Evolutionary conservation across 306 rosid species (phyloP).

Genomic region (Parietaria judaica): DNA sequence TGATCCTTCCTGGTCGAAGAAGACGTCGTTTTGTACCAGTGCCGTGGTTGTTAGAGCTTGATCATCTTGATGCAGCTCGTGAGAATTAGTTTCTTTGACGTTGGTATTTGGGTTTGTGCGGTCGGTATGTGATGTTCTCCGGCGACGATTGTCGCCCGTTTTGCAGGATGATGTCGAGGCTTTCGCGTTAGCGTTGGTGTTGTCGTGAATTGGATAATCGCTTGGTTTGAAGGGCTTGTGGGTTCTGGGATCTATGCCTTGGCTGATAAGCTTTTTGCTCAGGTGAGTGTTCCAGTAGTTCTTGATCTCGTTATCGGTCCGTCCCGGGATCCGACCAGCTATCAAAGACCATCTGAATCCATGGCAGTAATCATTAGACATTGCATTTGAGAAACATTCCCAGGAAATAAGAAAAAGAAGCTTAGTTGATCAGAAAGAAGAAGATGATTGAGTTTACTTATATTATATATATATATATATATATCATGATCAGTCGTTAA

Average conservation of each 20-base stretch:
- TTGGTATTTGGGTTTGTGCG: too few species aligned
- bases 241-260: conserved; percentile 89
- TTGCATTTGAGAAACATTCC: too few species aligned
- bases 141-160: conserved; percentile 1
- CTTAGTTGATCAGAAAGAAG: too few species aligned
- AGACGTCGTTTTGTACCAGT: neutral
- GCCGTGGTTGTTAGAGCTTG: neutral
- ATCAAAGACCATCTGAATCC: conserved; percentile 71
- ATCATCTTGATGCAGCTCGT: neutral
- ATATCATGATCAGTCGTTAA: neutral
- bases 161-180: neutral
- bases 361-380: too few species aligned
- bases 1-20: conserved; percentile 12
- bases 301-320: conserved; percentile 85
- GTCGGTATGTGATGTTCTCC: neutral
- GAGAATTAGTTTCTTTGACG: too few species aligned
- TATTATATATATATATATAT: neutral
- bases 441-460: too few species aligned
- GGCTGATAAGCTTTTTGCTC: conserved; percentile 76
- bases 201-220: neutral
- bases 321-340: conserved; percentile 90
- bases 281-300: conserved; percentile 92
- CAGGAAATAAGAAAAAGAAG: too few species aligned
- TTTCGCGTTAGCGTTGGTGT: neutral
- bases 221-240: conserved; percentile 52